Conservation (phyloP, 2,329 filamentous ascomycete species). For the Emmonsiellopsis sp. region DNA sequence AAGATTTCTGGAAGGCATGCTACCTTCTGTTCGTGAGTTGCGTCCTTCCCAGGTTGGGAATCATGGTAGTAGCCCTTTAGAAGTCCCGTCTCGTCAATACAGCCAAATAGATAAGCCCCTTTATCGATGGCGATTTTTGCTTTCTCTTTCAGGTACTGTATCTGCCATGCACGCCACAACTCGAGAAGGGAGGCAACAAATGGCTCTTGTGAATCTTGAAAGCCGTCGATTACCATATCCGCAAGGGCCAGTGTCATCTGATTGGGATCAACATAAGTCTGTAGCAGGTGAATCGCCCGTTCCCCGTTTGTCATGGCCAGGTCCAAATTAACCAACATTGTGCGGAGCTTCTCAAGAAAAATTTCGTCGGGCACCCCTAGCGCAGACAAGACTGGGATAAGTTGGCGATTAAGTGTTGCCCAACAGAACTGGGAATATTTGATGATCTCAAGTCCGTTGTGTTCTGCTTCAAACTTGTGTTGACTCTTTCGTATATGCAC, state of each 20-base stretch:
- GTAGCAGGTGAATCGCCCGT: constrained; percentile 59
- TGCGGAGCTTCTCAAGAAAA: constrained; percentile 59
- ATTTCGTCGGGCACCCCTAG: constrained; percentile 61
- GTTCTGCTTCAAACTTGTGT: constrained; percentile 68
- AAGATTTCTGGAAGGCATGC: constrained; percentile 74
- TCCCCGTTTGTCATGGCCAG: constrained; percentile 57
- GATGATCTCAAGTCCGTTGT: constrained; percentile 75
- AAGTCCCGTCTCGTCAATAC: constrained; percentile 72
- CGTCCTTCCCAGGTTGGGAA: constrained; percentile 28
- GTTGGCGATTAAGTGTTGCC: constrained; percentile 80
- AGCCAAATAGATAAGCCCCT: constrained; percentile 81
- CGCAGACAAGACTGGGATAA: constrained; percentile 73
- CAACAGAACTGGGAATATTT: constrained; percentile 66
- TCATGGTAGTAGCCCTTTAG: constrained; percentile 61
- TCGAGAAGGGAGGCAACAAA: constrained; percentile 72
- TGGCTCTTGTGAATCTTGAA: constrained; percentile 65
- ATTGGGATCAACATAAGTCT: constrained; percentile 74
- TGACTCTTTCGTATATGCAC: constrained; percentile 78
- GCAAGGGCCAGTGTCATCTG: constrained; percentile 67
- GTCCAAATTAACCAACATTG: constrained; percentile 61
- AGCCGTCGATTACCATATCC: constrained; percentile 68
- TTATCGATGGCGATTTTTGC: constrained; percentile 73
- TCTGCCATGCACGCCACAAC: constrained; percentile 80
- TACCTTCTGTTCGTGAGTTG: constrained; percentile 33
- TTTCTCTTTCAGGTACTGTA: constrained; percentile 88